A percentile compares a stretch with the other conserved stretches of the same genome.
Evolutionary conservation across 2,329 filamentous ascomycete genomes (phyloP).

Genomic region (Penicillium aurantiogriseum): DNA sequence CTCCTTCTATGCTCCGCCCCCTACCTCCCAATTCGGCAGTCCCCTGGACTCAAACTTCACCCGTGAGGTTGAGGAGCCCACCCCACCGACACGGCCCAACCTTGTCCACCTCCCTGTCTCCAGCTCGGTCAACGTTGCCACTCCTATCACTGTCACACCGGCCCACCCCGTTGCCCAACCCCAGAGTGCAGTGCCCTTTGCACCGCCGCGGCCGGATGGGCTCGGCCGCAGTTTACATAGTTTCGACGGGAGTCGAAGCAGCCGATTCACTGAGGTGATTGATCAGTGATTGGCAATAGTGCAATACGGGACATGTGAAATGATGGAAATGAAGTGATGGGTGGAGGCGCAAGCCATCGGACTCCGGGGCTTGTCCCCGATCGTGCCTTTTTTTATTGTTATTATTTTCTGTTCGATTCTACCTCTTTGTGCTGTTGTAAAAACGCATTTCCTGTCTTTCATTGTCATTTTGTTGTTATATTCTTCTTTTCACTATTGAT

Average conservation of each 20-base stretch:
- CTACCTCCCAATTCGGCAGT: constrained; percentile 29
- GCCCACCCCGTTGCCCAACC: constrained; percentile 29
- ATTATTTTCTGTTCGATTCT: neutral
- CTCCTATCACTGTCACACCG: constrained; percentile 24
- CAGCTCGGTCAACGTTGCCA: constrained; percentile 31
- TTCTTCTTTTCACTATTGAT: constrained; percentile 18
- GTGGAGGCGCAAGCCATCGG: neutral
- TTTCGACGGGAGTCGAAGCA: constrained; percentile 46
- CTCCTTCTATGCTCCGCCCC: constrained; percentile 28
- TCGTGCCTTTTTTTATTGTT: neutral
- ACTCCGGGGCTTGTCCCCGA: neutral
- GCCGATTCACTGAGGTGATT: constrained; percentile 44
- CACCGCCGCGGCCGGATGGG: constrained; percentile 36
- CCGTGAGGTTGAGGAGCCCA: constrained; percentile 31
- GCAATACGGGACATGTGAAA: constrained; percentile 22
- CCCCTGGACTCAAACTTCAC: constrained; percentile 34
- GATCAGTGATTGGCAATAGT: constrained; percentile 23
- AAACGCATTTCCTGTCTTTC: constrained; percentile 9
- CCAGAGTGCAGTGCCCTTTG: constrained; percentile 26
- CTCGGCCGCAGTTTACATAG: constrained; percentile 44
- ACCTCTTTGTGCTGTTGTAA: neutral
- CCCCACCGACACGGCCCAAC: constrained; percentile 42
- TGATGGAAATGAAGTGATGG: constrained; percentile 17
- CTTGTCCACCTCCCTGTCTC: constrained; percentile 46
- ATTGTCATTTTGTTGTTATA: constrained; percentile 9